Evolutionary conservation across 2,329 filamentous ascomycete species (phyloP), one percentile per base, ranked within the genome.

Genomic region (Cercospora sojina): DNA sequence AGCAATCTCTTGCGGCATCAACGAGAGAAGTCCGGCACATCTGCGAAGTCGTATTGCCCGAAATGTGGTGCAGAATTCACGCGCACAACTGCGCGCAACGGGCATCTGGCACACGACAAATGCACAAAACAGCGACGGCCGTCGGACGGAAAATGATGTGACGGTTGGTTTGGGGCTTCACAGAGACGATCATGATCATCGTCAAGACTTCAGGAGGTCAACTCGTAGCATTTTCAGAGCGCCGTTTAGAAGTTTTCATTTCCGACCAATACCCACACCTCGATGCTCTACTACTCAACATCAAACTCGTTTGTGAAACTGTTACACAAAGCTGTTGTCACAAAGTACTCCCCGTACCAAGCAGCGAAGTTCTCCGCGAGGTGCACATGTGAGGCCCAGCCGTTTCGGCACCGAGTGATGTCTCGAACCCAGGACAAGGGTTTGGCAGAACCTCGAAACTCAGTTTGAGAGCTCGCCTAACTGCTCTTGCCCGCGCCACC

Each of bases 21-120:
- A 79, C 87, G 94, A 51, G 94, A 98, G 79, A 97, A 97, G 79
- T 96, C 92, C 0, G 94, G 94, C 27, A 93, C 93, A 61, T 92
- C 93, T 10, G 85, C 91, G 31, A 97, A 97, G 81, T 92, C 92
- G 3, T 89, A 89, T 59, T 98, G 94, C 76, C 93, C 92, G 18
- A 91, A 93, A 76, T 98, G 94, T 75, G 92, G 93, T 41, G 93
- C 93, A 10, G 93, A 96, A 75, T 98, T 98, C 74, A 97, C 94
- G 12, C 85, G 94, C 72, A 97, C 93, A 5, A 89, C 86, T 23
- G 94, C 94, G 53, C 86, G 93, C 68, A 97, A 97, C 76, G 93
- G 93, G 12, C 94, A 98, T 77, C 84, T 89, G 76, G 83, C 83
- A 25, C 92, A 97, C 79, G 93, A 96, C 76, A 97, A 97, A 80